phyloP scores from a whole-genome alignment of 306 rosid genomes.

The Cucurbita pepo region DNA sequence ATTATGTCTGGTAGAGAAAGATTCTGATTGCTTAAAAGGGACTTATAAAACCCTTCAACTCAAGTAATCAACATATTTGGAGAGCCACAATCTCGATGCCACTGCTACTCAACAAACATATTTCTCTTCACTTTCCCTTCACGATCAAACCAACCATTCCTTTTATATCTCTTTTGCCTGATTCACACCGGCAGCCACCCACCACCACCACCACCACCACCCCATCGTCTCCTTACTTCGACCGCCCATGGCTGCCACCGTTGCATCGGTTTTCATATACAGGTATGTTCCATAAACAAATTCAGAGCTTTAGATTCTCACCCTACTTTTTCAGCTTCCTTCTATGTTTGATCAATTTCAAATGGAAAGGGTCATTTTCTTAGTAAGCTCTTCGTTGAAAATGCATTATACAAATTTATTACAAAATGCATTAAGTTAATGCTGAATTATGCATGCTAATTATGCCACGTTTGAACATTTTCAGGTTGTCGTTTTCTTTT shows the following conservation, averaged over 20 bases:
- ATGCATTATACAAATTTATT: not conserved
- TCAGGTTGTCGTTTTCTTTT: not conserved
- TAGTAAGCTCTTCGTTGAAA: not conserved
- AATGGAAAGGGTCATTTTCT: not conserved
- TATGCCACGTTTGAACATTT: not conserved
- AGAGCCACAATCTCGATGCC: not conserved
- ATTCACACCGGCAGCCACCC: not conserved
- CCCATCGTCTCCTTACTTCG: too few species aligned
- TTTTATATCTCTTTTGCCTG: not conserved
- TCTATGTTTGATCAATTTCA: not conserved
- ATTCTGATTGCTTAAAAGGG: conserved; percentile 37
- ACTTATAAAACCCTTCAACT: conserved; percentile 21
- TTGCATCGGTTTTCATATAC: not conserved
- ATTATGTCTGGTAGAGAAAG: conserved; percentile 28
- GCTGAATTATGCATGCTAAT: not conserved
- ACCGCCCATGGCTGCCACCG: not conserved
- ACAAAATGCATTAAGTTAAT: not conserved
- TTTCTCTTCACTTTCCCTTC: not conserved
- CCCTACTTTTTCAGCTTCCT: not conserved
- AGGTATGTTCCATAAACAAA: not conserved
- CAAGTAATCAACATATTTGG: conserved; percentile 9
- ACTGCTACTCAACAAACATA: not conserved
- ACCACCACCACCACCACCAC: not conserved
- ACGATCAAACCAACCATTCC: not conserved
- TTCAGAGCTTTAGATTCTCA: not conserved